phyloP scores from a whole-genome alignment of 169 alveolate species.

The Cryptosporidium sp. region DNA sequence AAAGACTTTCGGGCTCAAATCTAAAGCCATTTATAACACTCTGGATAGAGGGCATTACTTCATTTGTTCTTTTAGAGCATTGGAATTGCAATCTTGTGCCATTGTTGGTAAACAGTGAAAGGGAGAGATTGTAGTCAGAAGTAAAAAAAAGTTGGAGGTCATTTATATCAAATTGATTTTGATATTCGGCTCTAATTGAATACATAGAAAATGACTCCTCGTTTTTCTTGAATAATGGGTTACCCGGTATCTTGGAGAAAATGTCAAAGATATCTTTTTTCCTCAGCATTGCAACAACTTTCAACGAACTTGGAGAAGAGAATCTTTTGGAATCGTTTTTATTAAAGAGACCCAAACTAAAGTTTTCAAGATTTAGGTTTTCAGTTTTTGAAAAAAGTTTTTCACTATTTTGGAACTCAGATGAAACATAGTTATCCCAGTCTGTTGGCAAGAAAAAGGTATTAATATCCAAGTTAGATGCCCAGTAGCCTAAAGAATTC shows the following conservation, averaged over 20 bases:
- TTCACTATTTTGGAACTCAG: neutral
- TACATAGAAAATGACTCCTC: neutral
- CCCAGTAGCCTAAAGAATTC: conserved; percentile 46
- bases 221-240: neutral
- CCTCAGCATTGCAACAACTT: conserved; percentile 18
- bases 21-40: conserved; percentile 15
- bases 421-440: conserved; percentile 55
- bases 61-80: conserved; percentile 37
- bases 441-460: conserved; percentile 41
- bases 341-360: neutral
- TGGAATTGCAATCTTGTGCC: conserved; percentile 64
- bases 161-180: neutral
- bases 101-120: conserved; percentile 34
- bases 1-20: neutral
- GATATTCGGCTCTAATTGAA: neutral
- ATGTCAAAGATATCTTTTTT: conserved; percentile 22
- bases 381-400: neutral
- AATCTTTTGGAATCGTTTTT: neutral
- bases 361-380: conserved; percentile 1
- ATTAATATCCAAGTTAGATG: conserved; percentile 18
- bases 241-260: conserved; percentile 25
- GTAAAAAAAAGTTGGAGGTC: conserved; percentile 38
- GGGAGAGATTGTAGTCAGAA: conserved; percentile 33
- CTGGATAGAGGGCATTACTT: conserved; percentile 29
- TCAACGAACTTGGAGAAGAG: conserved; percentile 44